phyloP scores from a whole-genome alignment of 2,329 filamentous ascomycete genomes.

The Neofusicoccum kwambonambiense region DNA sequence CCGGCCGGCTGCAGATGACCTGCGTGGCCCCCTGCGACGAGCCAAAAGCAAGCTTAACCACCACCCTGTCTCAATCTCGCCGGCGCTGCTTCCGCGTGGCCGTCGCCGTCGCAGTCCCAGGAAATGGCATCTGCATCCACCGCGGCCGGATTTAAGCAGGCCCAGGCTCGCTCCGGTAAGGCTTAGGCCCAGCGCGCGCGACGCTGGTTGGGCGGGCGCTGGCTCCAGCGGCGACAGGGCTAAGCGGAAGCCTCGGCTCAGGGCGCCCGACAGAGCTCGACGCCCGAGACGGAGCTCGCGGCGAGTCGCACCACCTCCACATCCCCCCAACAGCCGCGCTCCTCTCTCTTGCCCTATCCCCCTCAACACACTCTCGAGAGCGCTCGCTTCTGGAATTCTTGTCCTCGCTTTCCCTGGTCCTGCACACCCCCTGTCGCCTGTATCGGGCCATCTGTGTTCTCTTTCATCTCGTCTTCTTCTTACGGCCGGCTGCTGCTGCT shows the following conservation, averaged over 20 bases:
- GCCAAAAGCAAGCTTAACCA: no score
- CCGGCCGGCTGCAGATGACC: no score
- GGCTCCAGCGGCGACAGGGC: neutral
- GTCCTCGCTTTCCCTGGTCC: neutral
- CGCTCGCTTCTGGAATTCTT: neutral
- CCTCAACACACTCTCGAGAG: neutral
- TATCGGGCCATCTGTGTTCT: neutral
- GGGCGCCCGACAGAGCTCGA: neutral
- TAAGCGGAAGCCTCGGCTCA: conserved; percentile 10
- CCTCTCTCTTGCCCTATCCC: neutral
- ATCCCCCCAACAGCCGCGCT: neutral
- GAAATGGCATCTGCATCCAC: neutral
- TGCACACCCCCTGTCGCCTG: neutral
- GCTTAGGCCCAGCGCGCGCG: neutral
- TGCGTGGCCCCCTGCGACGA: no score
- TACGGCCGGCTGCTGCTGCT: neutral
- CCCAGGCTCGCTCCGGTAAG: neutral
- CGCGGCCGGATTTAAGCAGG: neutral
- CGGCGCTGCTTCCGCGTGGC: no score
- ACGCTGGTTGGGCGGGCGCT: neutral
- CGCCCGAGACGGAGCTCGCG: neutral
- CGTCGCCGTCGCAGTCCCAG: no score
- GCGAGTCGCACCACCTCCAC: conserved; percentile 7
- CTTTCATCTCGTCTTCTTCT: neutral
- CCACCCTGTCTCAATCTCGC: no score